A percentile compares a stretch with the other conserved stretches of the same genome.
phyloP scores from a whole-genome alignment of 1,284 basidiomycete genomes.

The Rhizoctonia solani region DNA sequence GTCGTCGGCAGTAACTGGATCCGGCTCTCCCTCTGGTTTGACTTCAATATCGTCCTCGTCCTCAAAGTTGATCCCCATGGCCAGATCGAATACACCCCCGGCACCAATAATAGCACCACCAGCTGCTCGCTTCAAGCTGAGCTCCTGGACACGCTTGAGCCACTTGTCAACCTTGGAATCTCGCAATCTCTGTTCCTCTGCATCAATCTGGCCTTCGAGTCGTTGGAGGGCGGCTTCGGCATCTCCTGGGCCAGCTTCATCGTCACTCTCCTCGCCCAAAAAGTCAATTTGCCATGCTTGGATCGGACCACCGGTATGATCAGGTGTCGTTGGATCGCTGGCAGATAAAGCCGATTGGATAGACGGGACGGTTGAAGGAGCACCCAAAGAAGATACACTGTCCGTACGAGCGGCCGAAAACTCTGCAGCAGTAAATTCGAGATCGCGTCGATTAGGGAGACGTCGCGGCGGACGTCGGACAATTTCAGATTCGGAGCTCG shows the following conservation, averaged over 20 bases:
- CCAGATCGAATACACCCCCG: conserved; percentile 62
- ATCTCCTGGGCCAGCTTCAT: conserved; percentile 69
- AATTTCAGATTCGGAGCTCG: conserved; percentile 37
- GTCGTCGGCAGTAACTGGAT: too few species aligned
- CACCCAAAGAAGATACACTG: conserved; percentile 73
- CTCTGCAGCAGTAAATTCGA: conserved; percentile 61
- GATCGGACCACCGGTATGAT: conserved; percentile 50
- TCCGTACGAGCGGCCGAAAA: conserved; percentile 58
- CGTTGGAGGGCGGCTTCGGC: conserved; percentile 77
- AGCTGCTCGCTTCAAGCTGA: conserved; percentile 53
- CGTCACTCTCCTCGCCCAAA: conserved; percentile 73
- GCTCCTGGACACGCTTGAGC: conserved; percentile 70
- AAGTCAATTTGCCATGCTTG: conserved; percentile 81
- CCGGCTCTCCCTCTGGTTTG: conserved; percentile 48
- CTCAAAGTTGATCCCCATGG: conserved; percentile 43
- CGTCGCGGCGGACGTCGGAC: conserved; percentile 51
- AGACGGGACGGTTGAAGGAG: conserved; percentile 54
- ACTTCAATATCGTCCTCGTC: conserved; percentile 54
- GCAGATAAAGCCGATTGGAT: conserved; percentile 46
- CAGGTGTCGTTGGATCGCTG: conserved; percentile 39
- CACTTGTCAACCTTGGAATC: conserved; percentile 77
- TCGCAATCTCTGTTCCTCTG: conserved; percentile 66
- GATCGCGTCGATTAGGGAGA: conserved; percentile 70
- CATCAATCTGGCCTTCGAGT: conserved; percentile 82
- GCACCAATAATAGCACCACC: too few species aligned